A percentile compares a stretch with the other conserved stretches of the same genome.
Evolutionary conservation across 805 yeast species (phyloP).

Genomic region (Metschnikowia reukaufii): DNA sequence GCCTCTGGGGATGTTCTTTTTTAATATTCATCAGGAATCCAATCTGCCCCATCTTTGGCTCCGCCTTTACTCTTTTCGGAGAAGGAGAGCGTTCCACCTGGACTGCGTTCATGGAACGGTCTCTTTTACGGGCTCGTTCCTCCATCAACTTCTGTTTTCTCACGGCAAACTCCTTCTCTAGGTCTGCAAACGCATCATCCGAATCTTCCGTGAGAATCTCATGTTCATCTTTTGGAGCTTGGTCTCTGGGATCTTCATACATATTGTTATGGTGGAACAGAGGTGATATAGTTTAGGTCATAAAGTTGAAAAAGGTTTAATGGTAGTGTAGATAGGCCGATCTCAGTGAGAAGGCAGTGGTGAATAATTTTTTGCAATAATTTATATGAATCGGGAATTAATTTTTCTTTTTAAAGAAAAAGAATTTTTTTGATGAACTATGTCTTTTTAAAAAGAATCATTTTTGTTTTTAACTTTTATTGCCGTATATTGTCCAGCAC

Average conservation of each 20-base stretch:
- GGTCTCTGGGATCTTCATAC: slow-evolving; percentile 36
- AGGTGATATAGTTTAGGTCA: background rate
- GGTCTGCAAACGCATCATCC: slow-evolving; percentile 37
- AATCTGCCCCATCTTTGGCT: background rate
- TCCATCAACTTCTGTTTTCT: slow-evolving; percentile 22
- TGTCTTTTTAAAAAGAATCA: too few species aligned
- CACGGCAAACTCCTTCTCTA: slow-evolving; percentile 37
- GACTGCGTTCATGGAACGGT: slow-evolving; percentile 1
- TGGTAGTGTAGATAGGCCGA: slow-evolving; percentile 3
- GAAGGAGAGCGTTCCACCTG: slow-evolving; percentile 19
- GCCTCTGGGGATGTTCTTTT: too few species aligned
- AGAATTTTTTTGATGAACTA: too few species aligned
- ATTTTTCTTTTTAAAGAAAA: too few species aligned
- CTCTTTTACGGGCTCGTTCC: slow-evolving; percentile 19
- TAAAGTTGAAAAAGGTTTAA: background rate
- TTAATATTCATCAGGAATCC: background rate
- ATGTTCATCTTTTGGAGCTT: slow-evolving; percentile 19
- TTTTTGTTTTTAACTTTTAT: too few species aligned
- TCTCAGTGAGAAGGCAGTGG: background rate
- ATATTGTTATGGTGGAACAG: background rate
- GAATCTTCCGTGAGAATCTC: slow-evolving; percentile 40
- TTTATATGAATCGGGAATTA: background rate
- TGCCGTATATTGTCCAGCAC: too few species aligned
- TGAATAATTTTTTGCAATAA: background rate
- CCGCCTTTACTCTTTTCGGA: slow-evolving; percentile 10